Percentiles rank a stretch among this genome's conserved stretches.
Evolutionary conservation across 495 filamentous ascomycete species (phyloP).

Genomic region (Entonaema liquescens): DNA sequence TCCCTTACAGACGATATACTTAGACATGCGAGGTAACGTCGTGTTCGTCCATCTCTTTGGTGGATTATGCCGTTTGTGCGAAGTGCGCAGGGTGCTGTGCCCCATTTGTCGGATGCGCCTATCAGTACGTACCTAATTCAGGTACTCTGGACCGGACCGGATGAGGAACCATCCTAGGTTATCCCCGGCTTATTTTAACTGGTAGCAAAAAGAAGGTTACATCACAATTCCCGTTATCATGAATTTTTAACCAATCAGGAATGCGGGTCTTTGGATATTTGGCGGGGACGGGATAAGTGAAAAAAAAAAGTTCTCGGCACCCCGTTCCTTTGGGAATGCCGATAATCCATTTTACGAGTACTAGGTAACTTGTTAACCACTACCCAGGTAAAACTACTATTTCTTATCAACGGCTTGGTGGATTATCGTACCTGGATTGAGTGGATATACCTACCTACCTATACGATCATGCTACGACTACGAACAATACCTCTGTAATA

Average conservation of each 20-base stretch:
- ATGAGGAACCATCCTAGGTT: conserved; percentile 22
- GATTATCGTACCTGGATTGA: neutral
- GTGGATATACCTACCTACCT: too few relatives aligned
- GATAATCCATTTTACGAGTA: neutral
- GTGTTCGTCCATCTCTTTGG: conserved; percentile 12
- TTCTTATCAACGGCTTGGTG: neutral
- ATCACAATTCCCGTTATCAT: conserved; percentile 34
- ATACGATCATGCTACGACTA: too few relatives aligned
- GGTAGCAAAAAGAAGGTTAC: conserved; percentile 27
- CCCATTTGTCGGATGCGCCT: conserved; percentile 20
- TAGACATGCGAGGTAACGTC: conserved; percentile 19
- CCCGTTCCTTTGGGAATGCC: conserved; percentile 17
- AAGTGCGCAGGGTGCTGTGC: neutral
- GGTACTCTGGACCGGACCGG: neutral
- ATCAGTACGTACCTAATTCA: conserved; percentile 5
- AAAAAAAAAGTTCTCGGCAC: conserved; percentile 15
- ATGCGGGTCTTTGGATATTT: neutral
- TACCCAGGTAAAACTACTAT: neutral
- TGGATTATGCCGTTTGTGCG: conserved; percentile 1
- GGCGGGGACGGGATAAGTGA: conserved; percentile 3
- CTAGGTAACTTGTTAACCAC: neutral
- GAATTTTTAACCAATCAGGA: conserved; percentile 24
- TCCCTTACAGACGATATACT: neutral
- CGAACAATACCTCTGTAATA: too few relatives aligned
- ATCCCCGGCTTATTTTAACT: conserved; percentile 18